Evolutionary conservation across 305 asterid species (phyloP).

Genomic region (Fraxinus paxiana): DNA sequence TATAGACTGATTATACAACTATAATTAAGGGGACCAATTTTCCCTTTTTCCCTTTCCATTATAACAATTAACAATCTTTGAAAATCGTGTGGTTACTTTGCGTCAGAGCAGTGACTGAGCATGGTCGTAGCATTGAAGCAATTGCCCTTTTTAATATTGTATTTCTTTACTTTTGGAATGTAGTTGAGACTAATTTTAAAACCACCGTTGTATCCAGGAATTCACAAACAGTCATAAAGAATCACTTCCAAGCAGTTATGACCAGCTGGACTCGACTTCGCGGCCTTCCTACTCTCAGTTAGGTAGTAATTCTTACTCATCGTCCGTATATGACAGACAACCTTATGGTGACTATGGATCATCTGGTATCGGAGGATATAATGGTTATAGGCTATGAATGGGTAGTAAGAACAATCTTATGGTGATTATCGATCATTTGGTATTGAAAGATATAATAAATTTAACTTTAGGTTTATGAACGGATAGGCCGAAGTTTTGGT

Average conservation of each 20-base stretch:
- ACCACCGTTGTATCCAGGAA: conserved; percentile 26
- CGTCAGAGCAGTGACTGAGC: neutral
- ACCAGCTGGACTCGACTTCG: conserved; percentile 29
- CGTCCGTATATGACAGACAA: conserved; percentile 26
- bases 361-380: conserved; percentile 39
- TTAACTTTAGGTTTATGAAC: conserved; percentile 27
- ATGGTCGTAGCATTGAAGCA: neutral
- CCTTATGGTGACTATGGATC: conserved; percentile 37
- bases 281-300: conserved; percentile 32
- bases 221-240: conserved; percentile 31
- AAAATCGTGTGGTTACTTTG: neutral
- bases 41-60: neutral
- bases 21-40: neutral
- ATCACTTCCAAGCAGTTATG: conserved; percentile 27
- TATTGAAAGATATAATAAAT: conserved; percentile 31
- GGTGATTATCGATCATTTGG: conserved; percentile 12
- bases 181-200: neutral
- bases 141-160: neutral
- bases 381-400: conserved; percentile 29
- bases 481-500: neutral
- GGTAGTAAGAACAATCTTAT: neutral
- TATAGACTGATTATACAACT: neutral
- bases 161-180: neutral
- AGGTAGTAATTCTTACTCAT: conserved; percentile 27
- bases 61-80: neutral